These are phyloP conservation scores for Boletellus ananas DNA, from an alignment of 768 basidiomycete species.

Conservation along the genomic window DNA sequence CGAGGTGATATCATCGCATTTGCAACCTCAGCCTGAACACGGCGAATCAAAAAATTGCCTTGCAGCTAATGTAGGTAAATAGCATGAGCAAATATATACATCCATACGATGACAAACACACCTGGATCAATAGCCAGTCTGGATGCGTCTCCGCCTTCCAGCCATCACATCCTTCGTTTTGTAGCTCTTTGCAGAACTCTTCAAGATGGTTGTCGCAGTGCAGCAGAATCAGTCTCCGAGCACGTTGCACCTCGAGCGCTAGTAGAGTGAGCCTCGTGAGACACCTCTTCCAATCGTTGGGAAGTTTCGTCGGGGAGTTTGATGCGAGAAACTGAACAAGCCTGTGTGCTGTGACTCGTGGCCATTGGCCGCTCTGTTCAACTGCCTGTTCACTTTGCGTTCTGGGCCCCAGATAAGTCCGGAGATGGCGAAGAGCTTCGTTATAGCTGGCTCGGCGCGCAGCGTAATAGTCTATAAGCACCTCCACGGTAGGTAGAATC, in stretches of 20 bases:
- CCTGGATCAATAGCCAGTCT: slow-evolving; percentile 2
- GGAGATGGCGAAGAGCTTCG: not conserved
- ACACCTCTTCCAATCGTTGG: slow-evolving; percentile 24
- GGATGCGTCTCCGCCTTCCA: not conserved
- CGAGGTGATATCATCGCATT: slow-evolving; percentile 42
- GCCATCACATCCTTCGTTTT: slow-evolving; percentile 1
- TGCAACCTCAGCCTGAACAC: slow-evolving; percentile 41
- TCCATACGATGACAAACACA: not conserved
- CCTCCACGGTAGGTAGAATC: not conserved
- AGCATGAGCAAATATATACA: not conserved
- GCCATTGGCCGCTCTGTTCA: slow-evolving; percentile 30
- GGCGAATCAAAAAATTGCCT: slow-evolving; percentile 40
- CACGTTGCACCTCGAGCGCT: slow-evolving; percentile 28
- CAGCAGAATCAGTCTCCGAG: not conserved
- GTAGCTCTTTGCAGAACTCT: not conserved
- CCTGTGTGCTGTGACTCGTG: slow-evolving; percentile 26
- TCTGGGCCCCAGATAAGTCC: slow-evolving; percentile 7
- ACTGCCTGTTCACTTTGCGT: slow-evolving; percentile 12
- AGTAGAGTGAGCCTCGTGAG: slow-evolving; percentile 27
- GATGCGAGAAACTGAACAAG: slow-evolving; percentile 30
- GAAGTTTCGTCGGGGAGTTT: slow-evolving; percentile 7
- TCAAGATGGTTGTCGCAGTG: not conserved
- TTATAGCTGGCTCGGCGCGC: not conserved
- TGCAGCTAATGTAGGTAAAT: slow-evolving; percentile 37
- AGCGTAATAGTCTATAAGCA: slow-evolving; percentile 1